These are phyloP conservation scores for Coemansia sp. DNA, from an alignment of 192 early-diverging fungal genomes.

Conservation along the genomic window DNA sequence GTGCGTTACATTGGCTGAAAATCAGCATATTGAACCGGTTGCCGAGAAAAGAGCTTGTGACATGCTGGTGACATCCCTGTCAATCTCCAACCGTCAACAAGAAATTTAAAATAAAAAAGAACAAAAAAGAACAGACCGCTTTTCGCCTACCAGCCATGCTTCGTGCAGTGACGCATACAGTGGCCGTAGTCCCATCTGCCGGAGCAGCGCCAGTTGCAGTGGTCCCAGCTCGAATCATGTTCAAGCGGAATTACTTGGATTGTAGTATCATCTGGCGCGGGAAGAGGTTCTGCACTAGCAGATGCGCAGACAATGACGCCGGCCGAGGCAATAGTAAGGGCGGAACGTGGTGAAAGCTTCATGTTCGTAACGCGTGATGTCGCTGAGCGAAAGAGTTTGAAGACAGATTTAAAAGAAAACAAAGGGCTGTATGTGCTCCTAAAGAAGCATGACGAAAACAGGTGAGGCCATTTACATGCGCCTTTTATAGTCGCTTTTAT, in stretches of 20 bases:
- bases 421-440: not conserved
- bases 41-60: too few species aligned
- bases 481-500: not conserved
- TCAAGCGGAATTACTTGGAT: not conserved
- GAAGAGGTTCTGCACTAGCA: not conserved
- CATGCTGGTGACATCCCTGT: too few species aligned
- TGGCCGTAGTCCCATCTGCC: not conserved
- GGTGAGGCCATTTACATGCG: not conserved
- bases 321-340: not conserved
- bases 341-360: not conserved
- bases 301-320: not conserved
- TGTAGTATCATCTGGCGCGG: not conserved
- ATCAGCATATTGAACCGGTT: too few species aligned
- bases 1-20: too few species aligned
- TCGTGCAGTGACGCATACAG: conserved; percentile 6
- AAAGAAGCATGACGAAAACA: not conserved
- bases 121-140: not conserved
- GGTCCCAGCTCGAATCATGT: not conserved
- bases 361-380: not conserved
- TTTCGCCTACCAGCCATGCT: not conserved
- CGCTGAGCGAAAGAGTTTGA: not conserved
- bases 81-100: too few species aligned
- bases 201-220: not conserved
- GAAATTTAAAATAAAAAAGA: too few species aligned
- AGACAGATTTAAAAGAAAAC: not conserved